These are phyloP conservation scores for Zymoseptoria tritici DNA, from an alignment of 2,329 filamentous ascomycete species.

Conservation along the genomic window DNA sequence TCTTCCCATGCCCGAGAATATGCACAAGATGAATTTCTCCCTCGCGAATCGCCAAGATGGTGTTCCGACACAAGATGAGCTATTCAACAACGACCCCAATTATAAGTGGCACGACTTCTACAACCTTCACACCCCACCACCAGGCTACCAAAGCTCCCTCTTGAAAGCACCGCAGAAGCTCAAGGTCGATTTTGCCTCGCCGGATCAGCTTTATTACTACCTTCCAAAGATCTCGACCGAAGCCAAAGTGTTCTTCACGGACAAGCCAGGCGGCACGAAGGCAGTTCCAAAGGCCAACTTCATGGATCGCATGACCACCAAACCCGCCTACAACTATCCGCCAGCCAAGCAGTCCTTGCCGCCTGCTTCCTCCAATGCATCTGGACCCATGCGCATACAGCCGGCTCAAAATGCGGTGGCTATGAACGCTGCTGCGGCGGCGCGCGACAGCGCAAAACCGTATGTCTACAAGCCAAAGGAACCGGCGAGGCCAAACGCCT, in stretches of 20 bases:
- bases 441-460: slow-evolving; percentile 23
- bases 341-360: slow-evolving; percentile 19
- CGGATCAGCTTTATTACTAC: slow-evolving; percentile 81
- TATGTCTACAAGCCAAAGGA: slow-evolving; percentile 34
- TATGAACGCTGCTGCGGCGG: slow-evolving; percentile 5
- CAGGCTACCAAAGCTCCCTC: slow-evolving; percentile 36
- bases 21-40: slow-evolving; percentile 41
- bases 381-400: slow-evolving; percentile 12
- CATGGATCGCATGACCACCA: slow-evolving; percentile 55
- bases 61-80: slow-evolving; percentile 40
- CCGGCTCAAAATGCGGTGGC: slow-evolving; percentile 3
- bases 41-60: slow-evolving; percentile 44
- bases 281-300: slow-evolving; percentile 66
- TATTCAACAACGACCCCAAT: slow-evolving; percentile 39
- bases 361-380: slow-evolving; percentile 17
- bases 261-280: slow-evolving; percentile 55
- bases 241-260: slow-evolving; percentile 82
- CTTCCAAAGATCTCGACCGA: slow-evolving; percentile 81
- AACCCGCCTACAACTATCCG: slow-evolving; percentile 20
- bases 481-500: slow-evolving; percentile 19
- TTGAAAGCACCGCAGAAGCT: slow-evolving; percentile 43
- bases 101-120: slow-evolving; percentile 63
- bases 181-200: slow-evolving; percentile 64
- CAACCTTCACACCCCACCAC: slow-evolving; percentile 37
- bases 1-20: slow-evolving; percentile 57